A percentile compares a stretch with the other conserved stretches of the same genome.
phyloP scores from a whole-genome alignment of 371 early-diverging fungal genomes.

The Mucor saturninus region DNA sequence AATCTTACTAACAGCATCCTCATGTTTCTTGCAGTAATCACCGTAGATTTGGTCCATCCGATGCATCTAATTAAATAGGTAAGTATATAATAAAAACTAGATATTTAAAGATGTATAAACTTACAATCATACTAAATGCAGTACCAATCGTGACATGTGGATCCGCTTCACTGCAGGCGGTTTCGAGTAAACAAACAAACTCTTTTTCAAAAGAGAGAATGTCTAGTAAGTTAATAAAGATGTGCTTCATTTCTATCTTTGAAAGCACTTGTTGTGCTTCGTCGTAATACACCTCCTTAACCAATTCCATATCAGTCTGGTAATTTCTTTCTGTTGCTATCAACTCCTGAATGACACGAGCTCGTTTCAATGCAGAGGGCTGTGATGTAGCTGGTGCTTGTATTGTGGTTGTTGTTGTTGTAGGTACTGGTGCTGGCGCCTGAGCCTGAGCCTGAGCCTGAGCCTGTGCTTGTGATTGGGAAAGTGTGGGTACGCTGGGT shows the following conservation, averaged over 20 bases:
- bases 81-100: not conserved
- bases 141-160: constrained; percentile 49
- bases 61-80: constrained; percentile 35
- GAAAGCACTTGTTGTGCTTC: constrained; percentile 55
- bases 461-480: not conserved
- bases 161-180: constrained; percentile 22
- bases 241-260: constrained; percentile 55
- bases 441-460: not conserved
- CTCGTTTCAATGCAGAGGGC: constrained; percentile 35
- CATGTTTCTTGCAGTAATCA: constrained; percentile 80
- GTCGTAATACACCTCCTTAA: constrained; percentile 70
- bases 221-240: constrained; percentile 72
- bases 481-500: not conserved
- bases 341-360: constrained; percentile 66
- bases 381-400: not conserved
- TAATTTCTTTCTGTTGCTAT: constrained; percentile 72
- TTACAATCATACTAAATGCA: constrained; percentile 66
- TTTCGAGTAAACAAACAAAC: constrained; percentile 47
- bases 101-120: not conserved
- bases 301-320: constrained; percentile 71
- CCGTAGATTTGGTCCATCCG: constrained; percentile 67
- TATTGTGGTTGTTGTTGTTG: not conserved
- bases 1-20: constrained; percentile 65
- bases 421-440: too few species aligned
- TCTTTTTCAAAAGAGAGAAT: constrained; percentile 60